These are phyloP conservation scores for Fusarium mangiferae DNA, from an alignment of 2,329 filamentous ascomycete species.

Conservation along the genomic window DNA sequence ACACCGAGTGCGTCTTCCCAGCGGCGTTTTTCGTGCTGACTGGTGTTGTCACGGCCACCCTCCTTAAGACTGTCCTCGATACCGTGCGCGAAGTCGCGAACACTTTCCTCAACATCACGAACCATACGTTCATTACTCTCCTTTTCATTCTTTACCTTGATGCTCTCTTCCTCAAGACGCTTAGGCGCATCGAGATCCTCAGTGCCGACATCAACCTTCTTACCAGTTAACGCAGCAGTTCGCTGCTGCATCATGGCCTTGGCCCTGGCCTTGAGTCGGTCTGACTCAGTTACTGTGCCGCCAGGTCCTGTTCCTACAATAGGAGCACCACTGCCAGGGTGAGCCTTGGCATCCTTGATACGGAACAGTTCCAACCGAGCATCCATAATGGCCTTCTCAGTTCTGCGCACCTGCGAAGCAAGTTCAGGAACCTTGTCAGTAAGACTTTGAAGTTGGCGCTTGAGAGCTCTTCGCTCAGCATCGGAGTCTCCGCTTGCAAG, in stretches of 20 bases:
- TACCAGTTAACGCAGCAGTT: slow-evolving; percentile 89
- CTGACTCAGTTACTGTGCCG: slow-evolving; percentile 89
- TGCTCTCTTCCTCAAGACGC: slow-evolving; percentile 88
- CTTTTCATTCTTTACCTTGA: slow-evolving; percentile 82
- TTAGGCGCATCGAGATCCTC: slow-evolving; percentile 84
- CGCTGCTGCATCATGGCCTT: slow-evolving; percentile 99
- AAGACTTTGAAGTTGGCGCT: slow-evolving; percentile 87
- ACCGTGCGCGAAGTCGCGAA: slow-evolving; percentile 84
- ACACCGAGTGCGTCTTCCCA: slow-evolving; percentile 98
- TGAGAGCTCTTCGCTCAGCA: slow-evolving; percentile 85
- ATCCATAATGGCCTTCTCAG: slow-evolving; percentile 93
- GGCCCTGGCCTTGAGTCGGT: slow-evolving; percentile 92
- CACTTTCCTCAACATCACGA: slow-evolving; percentile 94
- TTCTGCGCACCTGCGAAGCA: slow-evolving; percentile 89
- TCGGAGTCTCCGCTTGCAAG: slow-evolving; percentile 81
- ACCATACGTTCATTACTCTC: slow-evolving; percentile 98
- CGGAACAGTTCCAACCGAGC: slow-evolving; percentile 93
- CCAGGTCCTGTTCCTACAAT: slow-evolving; percentile 95
- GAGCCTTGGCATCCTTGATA: slow-evolving; percentile 89
- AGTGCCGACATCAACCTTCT: slow-evolving; percentile 73
- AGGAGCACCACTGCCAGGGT: slow-evolving; percentile 81
- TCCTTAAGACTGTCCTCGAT: slow-evolving; percentile 91
- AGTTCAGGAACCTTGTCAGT: slow-evolving; percentile 92
- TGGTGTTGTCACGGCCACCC: slow-evolving; percentile 76
- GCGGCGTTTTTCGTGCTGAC: slow-evolving; percentile 88